Base-by-base conservation (phyloP, 2,329 filamentous ascomycete genomes). In the Ustilaginoidea virens region DNA sequence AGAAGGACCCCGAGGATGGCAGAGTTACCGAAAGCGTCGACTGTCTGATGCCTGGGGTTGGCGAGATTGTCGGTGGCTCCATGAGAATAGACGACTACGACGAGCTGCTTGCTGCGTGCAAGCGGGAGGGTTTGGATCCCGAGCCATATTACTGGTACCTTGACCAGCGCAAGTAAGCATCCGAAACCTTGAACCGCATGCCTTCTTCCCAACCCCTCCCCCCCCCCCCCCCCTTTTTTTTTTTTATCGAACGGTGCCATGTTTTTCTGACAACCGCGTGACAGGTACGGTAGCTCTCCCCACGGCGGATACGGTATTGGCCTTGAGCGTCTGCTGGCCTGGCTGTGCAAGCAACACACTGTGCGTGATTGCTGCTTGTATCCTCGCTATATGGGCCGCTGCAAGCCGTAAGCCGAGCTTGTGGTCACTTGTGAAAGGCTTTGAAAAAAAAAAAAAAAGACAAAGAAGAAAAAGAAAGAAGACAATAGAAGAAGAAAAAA, bases 81-180 rank as follows among this genome's bases (percentile, higher is more conserved):
- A 96, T 98, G 87, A 85, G 90, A 54, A 92, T 94, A 71, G 74
- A 86, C 49, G 75, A 81, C 49, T 83, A 81, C 50, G 80, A 92
- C 10, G 85, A 93, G 63, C 61, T 94, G 40, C 75, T 94, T 65
- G 75, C 67, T 15, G 90, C 82, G 1, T 98, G 92, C 53, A 74
- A 83, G 55, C 73, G 78, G 37, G 80, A 94, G 57, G 78, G 77
- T 23, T 92, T 96, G 52, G 74, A 81, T 44, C 73, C 85, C 13
- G 70, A 69, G 43, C 75, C 78, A 25, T 96, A 96, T 61, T 96
- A 92, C 67, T 98, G 90, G 90, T 98, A 96, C 62, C 92, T 85
- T 18, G 90, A 94, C 59, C 85, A 93, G 69, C 69, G 86, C 51
- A 92, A 90, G 81, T 42, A 30, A 34, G 41, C 7, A 5, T 18